phyloP scores from a whole-genome alignment of 176 grass and related monocot genomes.

The Aegilops bicornis region DNA sequence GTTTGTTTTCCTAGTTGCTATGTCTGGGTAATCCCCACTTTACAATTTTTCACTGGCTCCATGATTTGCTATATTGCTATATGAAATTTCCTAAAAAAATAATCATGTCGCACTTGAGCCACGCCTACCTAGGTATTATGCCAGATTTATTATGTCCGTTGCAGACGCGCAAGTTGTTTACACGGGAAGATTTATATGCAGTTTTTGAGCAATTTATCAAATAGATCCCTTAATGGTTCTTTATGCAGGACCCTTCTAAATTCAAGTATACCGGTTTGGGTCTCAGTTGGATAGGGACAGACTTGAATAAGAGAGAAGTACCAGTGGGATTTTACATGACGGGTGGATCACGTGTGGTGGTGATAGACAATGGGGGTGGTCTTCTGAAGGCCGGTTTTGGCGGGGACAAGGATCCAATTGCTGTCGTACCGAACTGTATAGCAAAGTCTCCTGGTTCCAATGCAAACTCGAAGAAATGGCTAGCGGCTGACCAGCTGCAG shows the following conservation, averaged over 20 bases:
- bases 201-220: background rate
- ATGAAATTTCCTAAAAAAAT: background rate
- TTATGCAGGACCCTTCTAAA: background rate
- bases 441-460: constrained; percentile 42
- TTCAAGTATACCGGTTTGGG: background rate
- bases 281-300: background rate
- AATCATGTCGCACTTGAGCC: background rate
- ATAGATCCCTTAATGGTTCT: background rate
- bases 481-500: constrained; percentile 79
- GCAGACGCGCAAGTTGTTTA: background rate
- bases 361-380: constrained; percentile 91
- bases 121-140: background rate
- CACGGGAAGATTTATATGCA: background rate
- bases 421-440: constrained; percentile 88
- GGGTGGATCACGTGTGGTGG: constrained; percentile 58
- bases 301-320: background rate
- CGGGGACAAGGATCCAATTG: constrained; percentile 67
- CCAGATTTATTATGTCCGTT: background rate
- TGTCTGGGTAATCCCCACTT: background rate
- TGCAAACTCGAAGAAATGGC: constrained; percentile 64
- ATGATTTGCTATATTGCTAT: background rate
- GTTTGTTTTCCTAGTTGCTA: background rate
- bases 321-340: constrained; percentile 23
- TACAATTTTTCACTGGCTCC: background rate
- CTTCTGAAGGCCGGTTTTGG: constrained; percentile 91